Percentiles rank a stretch among this genome's conserved stretches.
phyloP scores from a whole-genome alignment of 1,284 basidiomycete genomes.

The Stereum hirsutum region DNA sequence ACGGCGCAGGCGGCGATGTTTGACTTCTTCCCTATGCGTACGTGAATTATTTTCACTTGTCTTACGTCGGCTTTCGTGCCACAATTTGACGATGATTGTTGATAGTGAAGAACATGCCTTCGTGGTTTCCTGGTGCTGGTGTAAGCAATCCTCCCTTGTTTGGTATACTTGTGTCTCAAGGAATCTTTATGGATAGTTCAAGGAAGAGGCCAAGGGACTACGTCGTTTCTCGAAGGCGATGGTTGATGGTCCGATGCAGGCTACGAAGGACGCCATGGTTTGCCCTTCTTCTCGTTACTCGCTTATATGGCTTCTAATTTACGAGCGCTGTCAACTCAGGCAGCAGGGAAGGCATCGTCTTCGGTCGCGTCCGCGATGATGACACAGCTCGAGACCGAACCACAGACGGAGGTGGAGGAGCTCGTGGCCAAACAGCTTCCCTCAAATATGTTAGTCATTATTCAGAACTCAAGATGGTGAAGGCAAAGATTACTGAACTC shows the following conservation, averaged over 20 bases:
- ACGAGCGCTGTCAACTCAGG: neutral
- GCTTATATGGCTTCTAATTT: neutral
- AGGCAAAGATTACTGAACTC: too few species aligned
- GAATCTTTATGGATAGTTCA: too few species aligned
- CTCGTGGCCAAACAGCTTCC: slow-evolving; percentile 4
- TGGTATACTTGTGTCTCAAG: too few species aligned
- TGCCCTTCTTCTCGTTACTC: slow-evolving; percentile 2
- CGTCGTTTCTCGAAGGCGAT: slow-evolving; percentile 17
- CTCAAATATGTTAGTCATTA: slow-evolving; percentile 8
- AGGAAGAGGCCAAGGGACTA: slow-evolving; percentile 32
- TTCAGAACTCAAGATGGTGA: too few species aligned
- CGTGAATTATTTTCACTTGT: slow-evolving; percentile 12
- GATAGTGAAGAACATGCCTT: slow-evolving; percentile 30
- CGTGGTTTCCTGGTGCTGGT: slow-evolving; percentile 35
- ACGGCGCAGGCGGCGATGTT: slow-evolving; percentile 18
- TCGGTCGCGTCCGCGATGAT: slow-evolving; percentile 4
- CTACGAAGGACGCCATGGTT: slow-evolving; percentile 20
- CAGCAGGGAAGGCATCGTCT: neutral
- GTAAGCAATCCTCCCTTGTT: too few species aligned
- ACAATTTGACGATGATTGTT: neutral
- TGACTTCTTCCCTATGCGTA: slow-evolving; percentile 18
- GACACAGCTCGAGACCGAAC: slow-evolving; percentile 4
- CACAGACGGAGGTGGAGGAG: slow-evolving; percentile 4
- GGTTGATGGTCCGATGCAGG: slow-evolving; percentile 24
- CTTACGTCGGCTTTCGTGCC: too few species aligned